Evolutionary conservation across 2,329 filamentous ascomycete genomes (phyloP).

Genomic region (Xylaria hypoxylon): DNA sequence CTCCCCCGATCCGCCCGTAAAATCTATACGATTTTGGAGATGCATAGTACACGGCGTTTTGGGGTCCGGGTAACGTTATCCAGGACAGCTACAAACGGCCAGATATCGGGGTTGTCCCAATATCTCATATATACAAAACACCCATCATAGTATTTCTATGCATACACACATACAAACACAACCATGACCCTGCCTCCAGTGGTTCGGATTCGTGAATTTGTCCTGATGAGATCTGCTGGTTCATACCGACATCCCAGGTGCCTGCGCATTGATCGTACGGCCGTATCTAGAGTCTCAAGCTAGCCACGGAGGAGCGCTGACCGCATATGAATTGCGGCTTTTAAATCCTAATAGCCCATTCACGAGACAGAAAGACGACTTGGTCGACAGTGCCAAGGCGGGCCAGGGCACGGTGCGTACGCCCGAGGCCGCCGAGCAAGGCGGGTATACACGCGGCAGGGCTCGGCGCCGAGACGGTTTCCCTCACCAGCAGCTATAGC

Average conservation of each 20-base stretch:
- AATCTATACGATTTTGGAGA: neutral
- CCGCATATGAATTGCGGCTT: constrained; percentile 7
- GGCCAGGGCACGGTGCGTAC: constrained; percentile 7
- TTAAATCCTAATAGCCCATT: constrained; percentile 12
- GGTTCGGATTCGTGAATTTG: neutral
- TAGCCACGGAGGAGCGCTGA: constrained; percentile 22
- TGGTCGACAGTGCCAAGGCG: neutral
- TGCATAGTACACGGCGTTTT: constrained; percentile 8
- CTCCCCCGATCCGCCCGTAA: neutral
- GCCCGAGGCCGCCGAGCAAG: constrained; percentile 17
- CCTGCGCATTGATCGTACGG: neutral
- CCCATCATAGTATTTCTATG: constrained; percentile 5
- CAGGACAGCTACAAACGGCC: neutral
- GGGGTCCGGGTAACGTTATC: neutral
- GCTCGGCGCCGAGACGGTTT: constrained; percentile 29
- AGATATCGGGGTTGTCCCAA: neutral
- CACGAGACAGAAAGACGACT: neutral
- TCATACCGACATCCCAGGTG: neutral
- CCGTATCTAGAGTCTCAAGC: neutral
- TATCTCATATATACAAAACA: neutral
- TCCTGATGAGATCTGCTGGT: neutral
- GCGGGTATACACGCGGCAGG: constrained; percentile 9
- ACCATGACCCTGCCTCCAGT: neutral
- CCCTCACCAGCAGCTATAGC: neutral
- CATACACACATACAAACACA: neutral